A percentile compares a stretch with the other conserved stretches of the same genome.
Evolutionary conservation across 140 eudicot species (phyloP).

Genomic region (Ambrosia hybrid): DNA sequence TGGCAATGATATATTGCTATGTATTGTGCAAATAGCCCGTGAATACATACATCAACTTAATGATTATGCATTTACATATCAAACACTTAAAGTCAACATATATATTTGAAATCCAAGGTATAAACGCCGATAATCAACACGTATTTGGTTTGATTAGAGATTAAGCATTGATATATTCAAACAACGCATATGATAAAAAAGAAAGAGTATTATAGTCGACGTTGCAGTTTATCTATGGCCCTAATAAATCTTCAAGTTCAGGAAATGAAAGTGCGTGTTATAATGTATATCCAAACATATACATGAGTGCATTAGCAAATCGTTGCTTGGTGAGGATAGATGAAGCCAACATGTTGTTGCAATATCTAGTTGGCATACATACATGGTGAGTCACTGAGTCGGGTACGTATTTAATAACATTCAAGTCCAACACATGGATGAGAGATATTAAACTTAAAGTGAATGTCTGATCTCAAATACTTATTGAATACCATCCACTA

Average conservation of each 20-base stretch:
- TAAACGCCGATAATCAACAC: not conserved
- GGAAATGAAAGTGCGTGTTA: not conserved
- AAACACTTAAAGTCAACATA: no score
- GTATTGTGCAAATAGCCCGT: not conserved
- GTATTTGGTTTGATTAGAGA: not conserved
- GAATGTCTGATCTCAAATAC: not conserved
- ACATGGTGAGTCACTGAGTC: not conserved
- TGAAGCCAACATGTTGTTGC: no score
- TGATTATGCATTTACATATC: not conserved
- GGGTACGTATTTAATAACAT: no score
- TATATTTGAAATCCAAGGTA: not conserved
- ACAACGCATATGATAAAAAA: not conserved
- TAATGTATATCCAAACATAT: not conserved
- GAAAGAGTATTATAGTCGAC: no score
- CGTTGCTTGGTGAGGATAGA: not conserved
- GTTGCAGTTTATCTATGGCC: no score
- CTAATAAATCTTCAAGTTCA: no score
- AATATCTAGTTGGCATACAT: not conserved
- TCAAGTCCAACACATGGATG: not conserved
- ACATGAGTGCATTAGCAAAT: not conserved
- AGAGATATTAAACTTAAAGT: not conserved
- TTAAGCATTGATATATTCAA: no score
- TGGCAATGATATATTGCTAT: not conserved
- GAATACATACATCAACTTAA: not conserved
- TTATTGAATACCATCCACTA: not conserved